These are phyloP conservation scores for Castanea mollissima DNA, from an alignment of 306 rosid species.

Conservation along the genomic window DNA sequence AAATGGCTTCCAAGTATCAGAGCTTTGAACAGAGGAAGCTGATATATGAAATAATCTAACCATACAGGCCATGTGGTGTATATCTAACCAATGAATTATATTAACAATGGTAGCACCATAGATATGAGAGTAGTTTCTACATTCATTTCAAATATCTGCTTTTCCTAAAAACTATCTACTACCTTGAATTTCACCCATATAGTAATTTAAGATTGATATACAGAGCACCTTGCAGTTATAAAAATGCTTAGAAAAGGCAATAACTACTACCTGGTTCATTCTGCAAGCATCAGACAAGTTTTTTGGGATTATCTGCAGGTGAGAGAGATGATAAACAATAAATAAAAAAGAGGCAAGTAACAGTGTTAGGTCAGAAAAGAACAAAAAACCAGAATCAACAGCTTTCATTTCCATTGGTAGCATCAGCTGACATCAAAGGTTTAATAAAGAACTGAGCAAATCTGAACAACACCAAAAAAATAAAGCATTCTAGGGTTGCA, in stretches of 20 bases:
- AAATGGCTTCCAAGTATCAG: no score
- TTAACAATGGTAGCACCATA: no score
- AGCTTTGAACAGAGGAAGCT: no score
- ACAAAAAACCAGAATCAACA: conserved; percentile 81
- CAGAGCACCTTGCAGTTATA: background rate
- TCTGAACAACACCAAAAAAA: conserved; percentile 29
- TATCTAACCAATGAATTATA: no score
- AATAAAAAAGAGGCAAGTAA: background rate
- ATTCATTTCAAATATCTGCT: no score
- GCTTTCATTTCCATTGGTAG: conserved; percentile 98
- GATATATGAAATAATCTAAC: no score
- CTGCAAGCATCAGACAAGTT: conserved; percentile 89
- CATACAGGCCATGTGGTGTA: no score
- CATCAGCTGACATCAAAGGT: conserved; percentile 93
- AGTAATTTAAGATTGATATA: background rate
- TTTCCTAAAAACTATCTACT: no score
- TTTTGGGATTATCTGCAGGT: conserved; percentile 72
- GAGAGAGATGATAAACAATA: background rate
- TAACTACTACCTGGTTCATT: conserved; percentile 68
- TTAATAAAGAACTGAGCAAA: conserved; percentile 69
- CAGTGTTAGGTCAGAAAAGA: conserved; percentile 9
- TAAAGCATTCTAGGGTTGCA: no score
- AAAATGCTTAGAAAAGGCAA: conserved; percentile 16
- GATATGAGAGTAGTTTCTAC: no score
- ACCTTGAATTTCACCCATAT: no score